Conservation (phyloP, 768 basidiomycete genomes). For the Tylopilus cervinicoccineus region DNA sequence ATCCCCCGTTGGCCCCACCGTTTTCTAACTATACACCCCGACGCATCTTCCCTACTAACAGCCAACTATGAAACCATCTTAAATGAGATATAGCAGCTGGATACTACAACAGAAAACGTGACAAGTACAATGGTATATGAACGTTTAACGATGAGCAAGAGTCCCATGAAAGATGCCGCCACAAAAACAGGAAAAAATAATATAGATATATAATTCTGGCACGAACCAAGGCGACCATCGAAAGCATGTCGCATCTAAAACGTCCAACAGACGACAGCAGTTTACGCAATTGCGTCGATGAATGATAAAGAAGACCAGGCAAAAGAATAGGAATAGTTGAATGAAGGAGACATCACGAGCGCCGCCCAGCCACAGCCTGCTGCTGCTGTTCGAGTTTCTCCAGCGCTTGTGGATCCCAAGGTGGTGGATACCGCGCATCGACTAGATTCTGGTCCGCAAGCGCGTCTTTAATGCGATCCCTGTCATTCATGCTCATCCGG, state of each 20-base stretch:
- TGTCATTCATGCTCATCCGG: slow-evolving; percentile 73
- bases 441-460: slow-evolving; percentile 76
- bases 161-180: slow-evolving; percentile 10
- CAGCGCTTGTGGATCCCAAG: slow-evolving; percentile 55
- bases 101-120: slow-evolving; percentile 18
- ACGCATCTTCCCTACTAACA: background rate
- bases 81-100: slow-evolving; percentile 20
- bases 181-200: background rate
- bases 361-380: slow-evolving; percentile 13
- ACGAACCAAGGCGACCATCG: background rate
- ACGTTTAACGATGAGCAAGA: too few species aligned
- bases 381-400: slow-evolving; percentile 28
- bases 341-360: slow-evolving; percentile 4
- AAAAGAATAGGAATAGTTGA: background rate
- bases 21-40: too few species aligned
- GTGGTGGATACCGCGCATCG: slow-evolving; percentile 66
- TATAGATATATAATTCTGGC: background rate
- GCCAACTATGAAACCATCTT: slow-evolving; percentile 1
- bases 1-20: too few species aligned
- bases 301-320: background rate
- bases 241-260: background rate
- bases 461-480: slow-evolving; percentile 71
- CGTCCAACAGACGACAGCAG: background rate
- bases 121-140: slow-evolving; percentile 15
- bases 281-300: background rate